Evolutionary conservation across 495 filamentous ascomycete genomes (phyloP).

Genomic region (Lasiosphaeria miniovina): DNA sequence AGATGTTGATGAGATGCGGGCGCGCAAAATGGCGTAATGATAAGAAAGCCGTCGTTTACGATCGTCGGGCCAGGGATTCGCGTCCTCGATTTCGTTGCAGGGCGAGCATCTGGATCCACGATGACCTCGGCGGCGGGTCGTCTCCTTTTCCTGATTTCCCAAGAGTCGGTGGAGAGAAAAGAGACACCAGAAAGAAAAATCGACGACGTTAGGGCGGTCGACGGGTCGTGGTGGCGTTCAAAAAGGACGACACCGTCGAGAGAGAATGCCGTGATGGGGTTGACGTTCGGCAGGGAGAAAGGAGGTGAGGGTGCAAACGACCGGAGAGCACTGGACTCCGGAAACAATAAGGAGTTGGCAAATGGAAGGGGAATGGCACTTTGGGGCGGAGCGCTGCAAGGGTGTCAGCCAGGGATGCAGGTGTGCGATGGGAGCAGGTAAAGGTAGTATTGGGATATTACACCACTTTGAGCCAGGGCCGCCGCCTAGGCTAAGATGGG

Average conservation of each 20-base stretch:
- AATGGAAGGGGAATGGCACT: slow-evolving; percentile 25
- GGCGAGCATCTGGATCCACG: slow-evolving; percentile 28
- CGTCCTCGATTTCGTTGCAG: slow-evolving; percentile 33
- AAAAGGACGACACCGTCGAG: slow-evolving; percentile 32
- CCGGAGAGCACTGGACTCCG: slow-evolving; percentile 18
- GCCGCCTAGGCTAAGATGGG: slow-evolving; percentile 4
- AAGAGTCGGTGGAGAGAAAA: slow-evolving; percentile 12
- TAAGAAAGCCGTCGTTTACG: slow-evolving; percentile 20
- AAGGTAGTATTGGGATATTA: slow-evolving; percentile 30
- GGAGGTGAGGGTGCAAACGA: slow-evolving; percentile 21
- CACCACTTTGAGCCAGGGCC: slow-evolving; percentile 24
- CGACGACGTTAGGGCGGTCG: slow-evolving; percentile 14
- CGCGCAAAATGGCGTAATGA: background rate
- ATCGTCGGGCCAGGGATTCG: slow-evolving; percentile 22
- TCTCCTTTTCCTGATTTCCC: slow-evolving; percentile 6
- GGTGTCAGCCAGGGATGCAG: slow-evolving; percentile 20
- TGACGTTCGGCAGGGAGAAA: slow-evolving; percentile 20
- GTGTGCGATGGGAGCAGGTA: slow-evolving; percentile 7
- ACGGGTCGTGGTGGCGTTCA: slow-evolving; percentile 30
- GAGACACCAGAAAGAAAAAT: slow-evolving; percentile 12
- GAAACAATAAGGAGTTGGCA: slow-evolving; percentile 17
- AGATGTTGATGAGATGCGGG: slow-evolving; percentile 1
- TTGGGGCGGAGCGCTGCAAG: slow-evolving; percentile 33
- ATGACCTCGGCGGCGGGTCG: slow-evolving; percentile 12
- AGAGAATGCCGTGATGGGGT: slow-evolving; percentile 22